A percentile compares a stretch with the other conserved stretches of the same genome.
phyloP scores from a whole-genome alignment of 257 asterid species.

The Nicotiana obtusifolia region DNA sequence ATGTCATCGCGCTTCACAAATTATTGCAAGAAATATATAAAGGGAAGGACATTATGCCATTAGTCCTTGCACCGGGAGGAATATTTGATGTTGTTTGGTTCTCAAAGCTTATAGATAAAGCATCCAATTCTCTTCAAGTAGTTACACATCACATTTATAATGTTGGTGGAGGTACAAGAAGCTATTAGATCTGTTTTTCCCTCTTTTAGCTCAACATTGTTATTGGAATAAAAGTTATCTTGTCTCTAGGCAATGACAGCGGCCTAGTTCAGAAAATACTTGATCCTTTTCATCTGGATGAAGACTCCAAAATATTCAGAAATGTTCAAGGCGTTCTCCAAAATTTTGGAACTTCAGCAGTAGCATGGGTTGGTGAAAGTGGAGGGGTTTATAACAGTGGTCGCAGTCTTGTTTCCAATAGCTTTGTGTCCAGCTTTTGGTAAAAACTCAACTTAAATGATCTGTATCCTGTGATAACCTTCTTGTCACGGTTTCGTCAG shows the following conservation, averaged over 20 bases:
- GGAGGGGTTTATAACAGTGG: conserved; percentile 78
- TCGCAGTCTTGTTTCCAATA: conserved; percentile 56
- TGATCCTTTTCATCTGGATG: conserved; percentile 40
- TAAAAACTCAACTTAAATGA: conserved; percentile 16
- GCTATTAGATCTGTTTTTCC: not conserved
- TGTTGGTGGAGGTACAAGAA: conserved; percentile 73
- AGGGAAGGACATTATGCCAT: conserved; percentile 39
- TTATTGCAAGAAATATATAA: conserved; percentile 48
- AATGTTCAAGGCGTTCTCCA: conserved; percentile 23
- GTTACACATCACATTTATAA: conserved; percentile 85
- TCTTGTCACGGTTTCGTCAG: not conserved
- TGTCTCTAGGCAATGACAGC: conserved; percentile 31
- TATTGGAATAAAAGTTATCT: not conserved
- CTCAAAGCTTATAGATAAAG: conserved; percentile 29
- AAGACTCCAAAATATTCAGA: conserved; percentile 24
- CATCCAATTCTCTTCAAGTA: conserved; percentile 52
- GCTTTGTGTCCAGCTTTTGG: conserved; percentile 87
- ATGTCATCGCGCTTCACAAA: conserved; percentile 36
- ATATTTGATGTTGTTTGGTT: conserved; percentile 67
- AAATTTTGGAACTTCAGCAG: conserved; percentile 21
- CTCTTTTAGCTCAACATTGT: not conserved
- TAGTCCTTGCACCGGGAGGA: conserved; percentile 82
- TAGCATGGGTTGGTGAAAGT: conserved; percentile 59
- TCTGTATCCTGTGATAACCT: not conserved
- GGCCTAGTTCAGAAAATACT: conserved; percentile 39